These are phyloP conservation scores for Termitomyces sp. DNA, from an alignment of 768 basidiomycete genomes.

Conservation along the genomic window DNA sequence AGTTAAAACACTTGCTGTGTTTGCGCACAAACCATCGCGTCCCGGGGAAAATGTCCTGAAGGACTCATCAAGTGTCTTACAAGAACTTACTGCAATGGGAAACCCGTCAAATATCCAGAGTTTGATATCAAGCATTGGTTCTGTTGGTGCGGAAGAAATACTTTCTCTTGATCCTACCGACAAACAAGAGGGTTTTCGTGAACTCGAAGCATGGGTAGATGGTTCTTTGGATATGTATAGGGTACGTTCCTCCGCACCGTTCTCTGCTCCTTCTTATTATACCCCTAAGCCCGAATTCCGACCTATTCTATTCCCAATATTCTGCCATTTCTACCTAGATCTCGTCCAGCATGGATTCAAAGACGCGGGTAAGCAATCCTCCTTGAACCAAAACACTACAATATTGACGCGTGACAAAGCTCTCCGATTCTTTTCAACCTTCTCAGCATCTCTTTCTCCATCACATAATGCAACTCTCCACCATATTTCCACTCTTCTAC, in stretches of 20 bases:
- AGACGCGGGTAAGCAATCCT: slow-evolving; percentile 71
- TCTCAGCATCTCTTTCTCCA: slow-evolving; percentile 61
- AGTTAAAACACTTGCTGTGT: slow-evolving; percentile 56
- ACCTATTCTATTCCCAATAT: slow-evolving; percentile 92
- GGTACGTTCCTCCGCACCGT: slow-evolving; percentile 35
- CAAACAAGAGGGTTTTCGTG: slow-evolving; percentile 80
- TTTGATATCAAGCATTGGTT: slow-evolving; percentile 71
- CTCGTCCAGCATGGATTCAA: slow-evolving; percentile 87
- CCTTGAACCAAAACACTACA: slow-evolving; percentile 2
- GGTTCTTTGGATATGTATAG: slow-evolving; percentile 90
- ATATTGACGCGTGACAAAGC: slow-evolving; percentile 39
- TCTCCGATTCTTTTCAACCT: slow-evolving; percentile 65
- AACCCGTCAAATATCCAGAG: slow-evolving; percentile 71
- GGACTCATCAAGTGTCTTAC: slow-evolving; percentile 58
- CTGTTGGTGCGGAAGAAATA: slow-evolving; percentile 78
- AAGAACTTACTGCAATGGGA: slow-evolving; percentile 64
- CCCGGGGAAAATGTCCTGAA: slow-evolving; percentile 70
- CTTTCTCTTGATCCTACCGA: slow-evolving; percentile 79
- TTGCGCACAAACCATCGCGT: slow-evolving; percentile 60
- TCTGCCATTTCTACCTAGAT: slow-evolving; percentile 96
- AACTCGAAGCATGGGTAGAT: slow-evolving; percentile 85
- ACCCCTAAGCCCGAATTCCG: slow-evolving; percentile 78
- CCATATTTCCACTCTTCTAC: slow-evolving; percentile 72
- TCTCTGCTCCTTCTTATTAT: background rate
- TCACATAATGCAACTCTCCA: slow-evolving; percentile 68